Conservation (phyloP, 768 basidiomycete species). For the Phaffia australis region DNA sequence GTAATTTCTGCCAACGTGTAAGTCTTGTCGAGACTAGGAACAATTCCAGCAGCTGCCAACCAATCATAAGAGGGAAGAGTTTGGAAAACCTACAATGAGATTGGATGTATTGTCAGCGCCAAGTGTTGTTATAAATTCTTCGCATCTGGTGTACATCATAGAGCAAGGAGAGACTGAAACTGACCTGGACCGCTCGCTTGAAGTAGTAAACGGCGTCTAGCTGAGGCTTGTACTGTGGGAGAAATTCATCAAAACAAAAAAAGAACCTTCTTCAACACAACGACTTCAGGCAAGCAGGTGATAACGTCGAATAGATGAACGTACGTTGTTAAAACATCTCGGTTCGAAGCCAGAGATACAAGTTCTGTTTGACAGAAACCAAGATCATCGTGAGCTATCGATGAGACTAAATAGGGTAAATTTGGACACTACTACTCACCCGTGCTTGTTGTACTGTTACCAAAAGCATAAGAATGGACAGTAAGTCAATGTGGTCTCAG, state of each 20-base stretch:
- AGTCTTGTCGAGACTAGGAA: constrained; percentile 51
- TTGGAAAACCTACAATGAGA: constrained; percentile 32
- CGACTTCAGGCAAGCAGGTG: no score
- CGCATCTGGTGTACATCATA: no score
- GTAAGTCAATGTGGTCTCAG: background rate
- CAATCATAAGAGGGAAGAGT: constrained; percentile 63
- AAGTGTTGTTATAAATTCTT: background rate
- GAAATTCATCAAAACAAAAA: background rate
- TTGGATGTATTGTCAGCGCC: no score
- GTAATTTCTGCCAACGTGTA: constrained; percentile 44
- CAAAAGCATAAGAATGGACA: constrained; percentile 25
- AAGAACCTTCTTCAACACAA: background rate
- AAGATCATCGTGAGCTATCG: no score
- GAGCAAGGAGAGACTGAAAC: background rate
- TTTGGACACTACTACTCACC: background rate
- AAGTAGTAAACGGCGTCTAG: constrained; percentile 32
- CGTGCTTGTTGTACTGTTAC: constrained; percentile 24
- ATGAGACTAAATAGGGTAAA: background rate
- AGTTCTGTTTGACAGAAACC: constrained; percentile 26
- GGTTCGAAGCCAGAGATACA: constrained; percentile 35
- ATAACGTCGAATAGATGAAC: background rate
- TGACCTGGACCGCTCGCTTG: constrained; percentile 44
- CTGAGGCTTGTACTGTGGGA: background rate
- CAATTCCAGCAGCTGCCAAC: constrained; percentile 62
- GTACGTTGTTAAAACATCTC: constrained; percentile 28